Evolutionary conservation across 257 asterid species (phyloP), one percentile per base, ranked within the genome.

Genomic region (Penstemon newberryi): DNA sequence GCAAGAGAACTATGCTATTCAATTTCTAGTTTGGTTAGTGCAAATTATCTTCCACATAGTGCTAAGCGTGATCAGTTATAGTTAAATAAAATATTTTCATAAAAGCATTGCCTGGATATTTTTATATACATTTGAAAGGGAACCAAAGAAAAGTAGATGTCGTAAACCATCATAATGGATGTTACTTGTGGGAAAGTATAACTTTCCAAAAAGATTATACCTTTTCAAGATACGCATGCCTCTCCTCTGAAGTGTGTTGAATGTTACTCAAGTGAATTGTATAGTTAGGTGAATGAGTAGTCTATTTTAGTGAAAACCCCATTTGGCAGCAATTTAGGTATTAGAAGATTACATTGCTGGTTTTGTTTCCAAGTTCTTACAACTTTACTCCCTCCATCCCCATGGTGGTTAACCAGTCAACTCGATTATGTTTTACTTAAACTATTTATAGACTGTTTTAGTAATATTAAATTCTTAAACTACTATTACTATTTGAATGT

Each of bases 191-290:
- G 57, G 64, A 50, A 40, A 33, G 55, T 33, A 33, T 63, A 12
- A 49, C 19, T 53, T 65, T 37, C 10, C 3, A 5, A 5, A 19
- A 7, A 44, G 13, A 63, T 25, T 46, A 3, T 7, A 42, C 36
- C 61, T 7, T 65, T 65, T 6, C 5, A 10, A 36, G 9, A 64
- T 65, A 65, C 37, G 38, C 60, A 65, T 25, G 57, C 33, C 59
- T 49, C 47, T 49, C 15, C 5, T 19, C 52, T 37, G 52, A 7
- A 39, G n/a, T 15, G 15, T 12, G 18, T 11, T 9, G 41, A 41
- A 53, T 66, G 53, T 25, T 11, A 19, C 53, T 33, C 18, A 44
- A 5, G 8, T 2, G 15, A 10, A 10, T 59, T 6, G 64, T 19
- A 45, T 43, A 5, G 66, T 15, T 61, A 13, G 1, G 33, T 42